Percentiles rank a stretch among this genome's conserved stretches.
phyloP scores from a whole-genome alignment of 2,329 filamentous ascomycete species.

The Sphaceloma murrayae region DNA sequence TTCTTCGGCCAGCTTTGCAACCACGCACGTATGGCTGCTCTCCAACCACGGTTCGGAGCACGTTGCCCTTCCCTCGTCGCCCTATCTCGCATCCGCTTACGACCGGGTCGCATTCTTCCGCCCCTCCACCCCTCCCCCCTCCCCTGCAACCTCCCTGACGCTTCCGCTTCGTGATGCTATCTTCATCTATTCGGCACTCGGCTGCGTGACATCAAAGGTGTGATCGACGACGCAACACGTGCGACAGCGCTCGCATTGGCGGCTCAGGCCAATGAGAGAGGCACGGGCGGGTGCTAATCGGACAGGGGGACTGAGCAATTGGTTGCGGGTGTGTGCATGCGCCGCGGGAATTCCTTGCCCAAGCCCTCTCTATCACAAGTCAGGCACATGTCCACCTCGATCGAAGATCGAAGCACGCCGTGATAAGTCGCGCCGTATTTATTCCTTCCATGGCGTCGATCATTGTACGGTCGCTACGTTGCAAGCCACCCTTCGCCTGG shows the following conservation, averaged over 20 bases:
- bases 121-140: too few species aligned
- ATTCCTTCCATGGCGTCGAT: slow-evolving; percentile 2
- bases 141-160: too few species aligned
- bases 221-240: slow-evolving; percentile 10
- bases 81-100: neutral
- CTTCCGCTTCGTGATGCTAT: too few species aligned
- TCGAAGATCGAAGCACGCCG: slow-evolving; percentile 3
- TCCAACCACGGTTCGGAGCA: slow-evolving; percentile 9
- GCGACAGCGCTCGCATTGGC: neutral
- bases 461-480: slow-evolving; percentile 6
- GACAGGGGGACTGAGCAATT: neutral
- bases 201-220: neutral
- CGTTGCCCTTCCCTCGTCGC: neutral
- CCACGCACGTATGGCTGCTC: neutral
- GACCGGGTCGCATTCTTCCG: too few species aligned
- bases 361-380: slow-evolving; percentile 2
- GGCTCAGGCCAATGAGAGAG: neutral
- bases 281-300: neutral
- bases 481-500: neutral
- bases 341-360: neutral
- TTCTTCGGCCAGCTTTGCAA: too few species aligned
- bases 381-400: slow-evolving; percentile 5
- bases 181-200: neutral
- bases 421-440: neutral
- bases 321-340: neutral